Conservation (phyloP, 768 basidiomycete genomes). For the Pholiota conissans region DNA sequence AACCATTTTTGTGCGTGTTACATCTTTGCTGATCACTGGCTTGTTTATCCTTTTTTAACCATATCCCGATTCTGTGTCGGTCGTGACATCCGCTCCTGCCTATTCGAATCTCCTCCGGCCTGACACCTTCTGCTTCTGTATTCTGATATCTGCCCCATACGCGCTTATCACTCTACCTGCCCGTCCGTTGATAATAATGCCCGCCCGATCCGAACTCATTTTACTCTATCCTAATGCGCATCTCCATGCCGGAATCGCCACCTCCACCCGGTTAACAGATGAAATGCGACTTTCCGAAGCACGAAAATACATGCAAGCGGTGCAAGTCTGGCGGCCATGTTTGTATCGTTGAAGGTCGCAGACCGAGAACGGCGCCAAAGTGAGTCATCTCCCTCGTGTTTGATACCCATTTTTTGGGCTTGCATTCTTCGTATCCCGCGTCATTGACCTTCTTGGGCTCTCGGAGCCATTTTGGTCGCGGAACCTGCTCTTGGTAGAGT, state of each 20-base stretch:
- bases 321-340: conserved; percentile 72
- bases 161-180: conserved; percentile 10
- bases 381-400: conserved; percentile 42
- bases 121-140: background rate
- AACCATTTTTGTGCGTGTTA: conserved; percentile 3
- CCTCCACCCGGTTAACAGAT: conserved; percentile 49
- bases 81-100: conserved; percentile 2
- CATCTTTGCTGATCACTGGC: conserved; percentile 8
- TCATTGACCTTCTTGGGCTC: background rate
- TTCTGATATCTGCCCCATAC: background rate
- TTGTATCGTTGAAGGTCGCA: conserved; percentile 83
- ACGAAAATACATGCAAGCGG: conserved; percentile 75
- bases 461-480: conserved; percentile 4
- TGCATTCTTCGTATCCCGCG: conserved; percentile 19
- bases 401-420: conserved; percentile 14
- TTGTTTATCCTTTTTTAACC: conserved; percentile 10
- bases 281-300: conserved; percentile 81
- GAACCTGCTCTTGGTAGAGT: background rate
- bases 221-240: background rate
- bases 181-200: conserved; percentile 8
- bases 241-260: conserved; percentile 6
- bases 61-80: conserved; percentile 12
- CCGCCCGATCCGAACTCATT: background rate
- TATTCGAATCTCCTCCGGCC: background rate
- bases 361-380: conserved; percentile 79